Evolutionary conservation across 306 rosid genomes (phyloP).

Genomic region (Casuarina cunninghamiana): DNA sequence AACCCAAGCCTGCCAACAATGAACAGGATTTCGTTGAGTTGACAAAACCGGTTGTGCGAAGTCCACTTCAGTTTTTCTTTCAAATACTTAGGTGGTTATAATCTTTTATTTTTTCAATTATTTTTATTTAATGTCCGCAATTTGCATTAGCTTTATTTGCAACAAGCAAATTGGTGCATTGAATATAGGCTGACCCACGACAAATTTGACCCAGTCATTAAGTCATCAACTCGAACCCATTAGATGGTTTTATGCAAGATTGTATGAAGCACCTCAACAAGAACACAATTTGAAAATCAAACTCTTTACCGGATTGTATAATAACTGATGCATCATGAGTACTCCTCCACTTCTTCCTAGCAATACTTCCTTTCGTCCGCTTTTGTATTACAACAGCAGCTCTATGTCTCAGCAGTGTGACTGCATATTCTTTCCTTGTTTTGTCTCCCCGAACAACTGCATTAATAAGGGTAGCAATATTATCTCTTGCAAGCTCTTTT

Average conservation of each 20-base stretch:
- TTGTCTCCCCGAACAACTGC: conserved; percentile 82
- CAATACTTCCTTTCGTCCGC: conserved; percentile 50
- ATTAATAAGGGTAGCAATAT: conserved; percentile 28
- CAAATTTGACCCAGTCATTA: neutral
- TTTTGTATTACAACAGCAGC: conserved; percentile 79
- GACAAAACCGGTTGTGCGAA: neutral
- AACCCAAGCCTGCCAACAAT: neutral
- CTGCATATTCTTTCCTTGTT: conserved; percentile 63
- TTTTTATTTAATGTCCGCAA: neutral
- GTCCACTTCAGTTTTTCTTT: neutral
- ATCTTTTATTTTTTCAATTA: neutral
- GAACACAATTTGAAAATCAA: neutral
- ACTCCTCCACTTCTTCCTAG: conserved; percentile 49
- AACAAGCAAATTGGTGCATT: neutral
- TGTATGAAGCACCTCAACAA: neutral
- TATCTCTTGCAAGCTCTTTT: neutral
- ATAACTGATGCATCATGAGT: conserved; percentile 60
- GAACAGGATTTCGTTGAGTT: neutral
- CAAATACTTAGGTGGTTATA: neutral
- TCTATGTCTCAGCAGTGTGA: conserved; percentile 60
- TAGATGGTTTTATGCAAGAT: neutral
- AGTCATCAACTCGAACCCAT: neutral
- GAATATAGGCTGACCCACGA: neutral
- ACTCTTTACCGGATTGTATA: conserved; percentile 65
- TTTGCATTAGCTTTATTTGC: neutral